Evolutionary conservation across 1,284 basidiomycete species (phyloP).

Genomic region (Leccinum fallax): DNA sequence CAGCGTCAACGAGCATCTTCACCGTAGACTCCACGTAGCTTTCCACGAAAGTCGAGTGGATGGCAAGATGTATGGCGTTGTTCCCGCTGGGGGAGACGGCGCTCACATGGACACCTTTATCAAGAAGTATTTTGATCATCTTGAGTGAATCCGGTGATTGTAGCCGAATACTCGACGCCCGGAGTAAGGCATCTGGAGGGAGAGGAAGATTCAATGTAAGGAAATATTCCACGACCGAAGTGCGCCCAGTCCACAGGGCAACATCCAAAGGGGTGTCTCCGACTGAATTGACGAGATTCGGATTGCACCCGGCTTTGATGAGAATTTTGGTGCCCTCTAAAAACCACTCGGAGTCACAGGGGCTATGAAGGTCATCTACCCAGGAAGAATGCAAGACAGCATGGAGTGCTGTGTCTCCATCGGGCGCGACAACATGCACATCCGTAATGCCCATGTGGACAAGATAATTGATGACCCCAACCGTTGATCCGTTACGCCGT

Average conservation of each 20-base stretch:
- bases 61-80: conserved; percentile 3
- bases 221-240: conserved; percentile 1
- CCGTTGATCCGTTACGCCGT: neutral
- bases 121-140: conserved; percentile 3
- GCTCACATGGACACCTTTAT: neutral
- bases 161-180: neutral
- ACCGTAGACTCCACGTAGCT: neutral
- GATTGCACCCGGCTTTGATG: neutral
- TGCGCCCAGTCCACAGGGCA: neutral
- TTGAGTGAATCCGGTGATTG: neutral
- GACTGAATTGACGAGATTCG: neutral
- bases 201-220: neutral
- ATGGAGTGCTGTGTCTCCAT: conserved; percentile 5
- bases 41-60: neutral
- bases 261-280: conserved; percentile 8
- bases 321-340: conserved; percentile 4
- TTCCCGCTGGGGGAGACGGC: neutral
- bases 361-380: no score
- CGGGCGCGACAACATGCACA: neutral
- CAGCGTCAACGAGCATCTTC: neutral
- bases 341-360: neutral
- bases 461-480: neutral
- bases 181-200: conserved; percentile 2
- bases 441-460: neutral
- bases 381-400: neutral